A percentile compares a stretch with the other conserved stretches of the same genome.
phyloP scores from a whole-genome alignment of 805 yeast genomes.

The Candida germanica region DNA sequence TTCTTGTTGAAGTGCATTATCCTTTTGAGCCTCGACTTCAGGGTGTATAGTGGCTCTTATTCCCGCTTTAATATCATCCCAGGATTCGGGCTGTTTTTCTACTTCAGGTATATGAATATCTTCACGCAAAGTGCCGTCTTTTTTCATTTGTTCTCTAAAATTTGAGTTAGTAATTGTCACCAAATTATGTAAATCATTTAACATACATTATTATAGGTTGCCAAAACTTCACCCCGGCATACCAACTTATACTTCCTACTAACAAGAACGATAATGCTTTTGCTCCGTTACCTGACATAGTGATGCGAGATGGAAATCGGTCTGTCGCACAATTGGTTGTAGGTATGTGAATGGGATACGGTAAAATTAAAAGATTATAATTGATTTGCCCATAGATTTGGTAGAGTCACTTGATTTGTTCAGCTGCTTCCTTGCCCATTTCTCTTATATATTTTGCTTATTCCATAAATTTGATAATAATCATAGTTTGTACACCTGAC shows the following conservation, averaged over 20 bases:
- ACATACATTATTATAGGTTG: constrained; percentile 69
- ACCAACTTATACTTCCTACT: constrained; percentile 33
- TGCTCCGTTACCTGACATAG: constrained; percentile 13
- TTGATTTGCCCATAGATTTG: too few species aligned
- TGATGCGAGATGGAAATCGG: too few species aligned
- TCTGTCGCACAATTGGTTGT: too few species aligned
- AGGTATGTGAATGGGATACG: too few species aligned
- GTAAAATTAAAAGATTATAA: too few species aligned
- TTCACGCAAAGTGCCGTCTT: constrained; percentile 61
- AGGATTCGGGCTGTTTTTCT: constrained; percentile 32
- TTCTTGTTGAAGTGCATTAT: constrained; percentile 7
- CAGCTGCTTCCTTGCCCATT: too few species aligned
- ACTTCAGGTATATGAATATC: constrained; percentile 55
- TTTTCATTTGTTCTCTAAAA: constrained; percentile 54
- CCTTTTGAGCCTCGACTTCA: constrained; percentile 10
- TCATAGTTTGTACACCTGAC: too few species aligned
- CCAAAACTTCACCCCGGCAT: constrained; percentile 62
- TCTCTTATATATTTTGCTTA: too few species aligned
- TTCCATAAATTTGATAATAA: too few species aligned
- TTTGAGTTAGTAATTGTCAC: constrained; percentile 9
- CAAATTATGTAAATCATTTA: too few species aligned
- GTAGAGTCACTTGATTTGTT: too few species aligned
- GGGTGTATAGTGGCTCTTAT: constrained; percentile 33
- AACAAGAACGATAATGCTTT: constrained; percentile 18
- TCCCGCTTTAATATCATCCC: constrained; percentile 35